Base-by-base conservation (phyloP, 202 grass and related monocot genomes). In the Musa balbisiana region DNA sequence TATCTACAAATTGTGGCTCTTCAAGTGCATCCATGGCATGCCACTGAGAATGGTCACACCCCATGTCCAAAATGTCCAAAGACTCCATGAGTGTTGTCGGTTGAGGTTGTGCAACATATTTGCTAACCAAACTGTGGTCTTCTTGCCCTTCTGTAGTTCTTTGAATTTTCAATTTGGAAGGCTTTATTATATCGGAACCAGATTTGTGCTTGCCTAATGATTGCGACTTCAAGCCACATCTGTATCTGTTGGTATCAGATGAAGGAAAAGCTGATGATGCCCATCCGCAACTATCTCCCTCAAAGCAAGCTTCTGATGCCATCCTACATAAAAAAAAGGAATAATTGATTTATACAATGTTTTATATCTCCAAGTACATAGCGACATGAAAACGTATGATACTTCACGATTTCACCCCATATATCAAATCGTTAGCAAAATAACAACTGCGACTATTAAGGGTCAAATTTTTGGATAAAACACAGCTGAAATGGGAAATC, bases 261-360 rank as follows among this genome's bases (percentile, higher is more conserved):
- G 83, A 68, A 24, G 88, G 83, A 80, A 99, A 94, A 82, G 89
- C 85, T 73, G 91, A 87, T 82, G 71, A 87, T 78, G 91, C 89
- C 96, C 96, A 92, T 69, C 73, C 79, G 71, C 75, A 93, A 29
- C 96, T 87, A 78, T 95, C 96, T 80, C 91, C 91, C 79, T 95
- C 91, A 65, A 90, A 77, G 80, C 89, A 99, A 73, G 85, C 85
- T 89, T 86, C 85, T 52, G 91, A 92, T 81, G 89, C 87, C 73
- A 90, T 59, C 80, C 96, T 99, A 73, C 11, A 78, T 73, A 21
- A 74, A 84, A 74, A 84, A 26, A 83, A 6, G 33, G 5, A 43
- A 43, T 43, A 43, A 8, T 43, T 43, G 4, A 43, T 8, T 43
- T 43, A 43, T 43, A 43, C 4, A 43, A 43, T 43, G 33, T 43